Evolutionary conservation across 1,139 yeast species (phyloP).

Genomic region (Suhomyces atakaporum): DNA sequence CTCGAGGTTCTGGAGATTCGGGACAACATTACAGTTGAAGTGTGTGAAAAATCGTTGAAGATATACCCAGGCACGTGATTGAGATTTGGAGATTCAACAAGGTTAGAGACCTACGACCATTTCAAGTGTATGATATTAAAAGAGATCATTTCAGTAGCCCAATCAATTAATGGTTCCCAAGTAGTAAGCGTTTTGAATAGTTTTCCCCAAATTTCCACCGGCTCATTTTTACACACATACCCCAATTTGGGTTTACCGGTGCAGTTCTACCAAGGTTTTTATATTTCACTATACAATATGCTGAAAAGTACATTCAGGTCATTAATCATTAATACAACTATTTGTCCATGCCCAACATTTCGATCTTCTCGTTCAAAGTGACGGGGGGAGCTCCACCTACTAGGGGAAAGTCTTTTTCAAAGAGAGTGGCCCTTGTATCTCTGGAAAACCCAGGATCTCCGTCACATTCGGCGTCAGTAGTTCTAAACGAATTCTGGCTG

Average conservation of each 20-base stretch:
- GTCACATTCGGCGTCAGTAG: conserved; percentile 36
- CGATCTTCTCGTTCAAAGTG: conserved; percentile 34
- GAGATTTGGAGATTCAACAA: no score
- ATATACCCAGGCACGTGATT: conserved; percentile 1
- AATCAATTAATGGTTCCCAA: no score
- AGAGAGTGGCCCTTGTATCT: conserved; percentile 12
- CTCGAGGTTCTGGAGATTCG: conserved; percentile 11
- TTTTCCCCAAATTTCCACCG: not conserved
- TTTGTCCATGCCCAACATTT: conserved; percentile 21
- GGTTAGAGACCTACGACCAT: no score
- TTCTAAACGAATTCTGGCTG: conserved; percentile 28
- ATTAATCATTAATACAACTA: conserved; percentile 8
- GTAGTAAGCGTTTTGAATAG: no score
- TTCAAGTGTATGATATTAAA: no score
- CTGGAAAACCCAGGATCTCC: conserved; percentile 21
- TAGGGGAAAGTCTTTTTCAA: conserved; percentile 14
- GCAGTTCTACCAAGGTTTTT: no score
- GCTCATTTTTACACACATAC: no score
- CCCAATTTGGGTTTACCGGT: no score
- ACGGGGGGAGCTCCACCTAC: conserved; percentile 20
- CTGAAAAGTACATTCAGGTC: no score
- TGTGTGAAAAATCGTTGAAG: conserved; percentile 6
- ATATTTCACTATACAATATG: no score
- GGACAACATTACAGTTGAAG: conserved; percentile 11
- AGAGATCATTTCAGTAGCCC: no score